These are phyloP conservation scores for Fusarium tjaetaba DNA, from an alignment of 2,329 filamentous ascomycete genomes.

Conservation along the genomic window DNA sequence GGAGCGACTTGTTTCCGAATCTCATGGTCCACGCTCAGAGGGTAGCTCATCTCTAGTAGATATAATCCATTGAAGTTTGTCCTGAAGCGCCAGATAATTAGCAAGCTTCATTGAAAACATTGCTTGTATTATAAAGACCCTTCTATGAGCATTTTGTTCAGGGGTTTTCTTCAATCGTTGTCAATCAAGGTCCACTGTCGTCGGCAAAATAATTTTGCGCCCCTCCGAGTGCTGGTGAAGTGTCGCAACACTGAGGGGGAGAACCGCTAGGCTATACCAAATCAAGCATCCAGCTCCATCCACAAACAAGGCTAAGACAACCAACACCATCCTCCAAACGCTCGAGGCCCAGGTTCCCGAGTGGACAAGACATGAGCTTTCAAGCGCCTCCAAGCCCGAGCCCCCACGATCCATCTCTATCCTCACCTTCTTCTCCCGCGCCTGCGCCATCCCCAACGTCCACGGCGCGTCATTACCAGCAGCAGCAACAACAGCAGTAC, in stretches of 20 bases:
- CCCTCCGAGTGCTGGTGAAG: not conserved
- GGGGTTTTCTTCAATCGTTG: not conserved
- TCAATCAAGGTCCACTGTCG: not conserved
- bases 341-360: constrained; percentile 35
- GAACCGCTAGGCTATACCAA: constrained; percentile 39
- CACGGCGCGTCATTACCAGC: constrained; percentile 44
- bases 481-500: constrained; percentile 41
- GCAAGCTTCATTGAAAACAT: too few relatives aligned
- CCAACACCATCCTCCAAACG: constrained; percentile 37
- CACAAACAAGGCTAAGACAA: constrained; percentile 33
- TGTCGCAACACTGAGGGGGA: constrained; percentile 26
- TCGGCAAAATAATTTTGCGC: constrained; percentile 36
- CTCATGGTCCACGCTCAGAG: not conserved
- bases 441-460: constrained; percentile 28
- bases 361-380: constrained; percentile 48
- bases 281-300: constrained; percentile 40
- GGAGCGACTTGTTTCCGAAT: not conserved
- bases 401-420: constrained; percentile 40
- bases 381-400: constrained; percentile 41
- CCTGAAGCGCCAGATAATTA: not conserved
- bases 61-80: not conserved
- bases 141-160: not conserved
- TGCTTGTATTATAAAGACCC: not conserved
- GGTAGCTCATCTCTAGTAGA: not conserved
- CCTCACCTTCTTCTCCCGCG: constrained; percentile 30